Evolutionary conservation across 2,329 filamentous ascomycete species (phyloP).

Genomic region (Neodidymelliopsis sp.): DNA sequence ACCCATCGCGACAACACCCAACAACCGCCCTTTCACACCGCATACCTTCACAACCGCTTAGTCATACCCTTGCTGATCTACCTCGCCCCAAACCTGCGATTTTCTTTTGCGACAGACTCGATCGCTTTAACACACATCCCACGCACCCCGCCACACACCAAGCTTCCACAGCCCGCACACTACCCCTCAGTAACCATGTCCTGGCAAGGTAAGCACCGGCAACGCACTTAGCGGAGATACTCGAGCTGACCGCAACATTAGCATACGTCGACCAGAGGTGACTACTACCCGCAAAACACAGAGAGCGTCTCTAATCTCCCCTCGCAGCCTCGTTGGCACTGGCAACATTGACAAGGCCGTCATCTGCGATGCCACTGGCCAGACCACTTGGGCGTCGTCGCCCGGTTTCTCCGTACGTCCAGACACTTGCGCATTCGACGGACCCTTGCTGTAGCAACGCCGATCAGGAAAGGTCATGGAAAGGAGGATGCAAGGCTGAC

Average conservation of each 20-base stretch:
- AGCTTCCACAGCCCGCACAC: constrained; percentile 34
- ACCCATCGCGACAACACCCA: constrained; percentile 27
- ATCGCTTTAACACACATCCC: constrained; percentile 20
- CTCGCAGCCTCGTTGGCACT: constrained; percentile 51
- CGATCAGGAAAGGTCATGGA: not conserved
- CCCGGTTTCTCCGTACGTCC: constrained; percentile 78
- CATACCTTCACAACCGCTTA: constrained; percentile 33
- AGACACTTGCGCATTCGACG: not conserved
- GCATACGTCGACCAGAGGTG: constrained; percentile 54
- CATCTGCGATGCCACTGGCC: constrained; percentile 58
- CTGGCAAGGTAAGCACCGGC: constrained; percentile 51
- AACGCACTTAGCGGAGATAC: constrained; percentile 10
- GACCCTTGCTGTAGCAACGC: not conserved
- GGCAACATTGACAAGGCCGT: constrained; percentile 58
- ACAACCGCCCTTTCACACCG: constrained; percentile 32
- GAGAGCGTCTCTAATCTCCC: constrained; percentile 22
- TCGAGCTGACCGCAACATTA: constrained; percentile 35
- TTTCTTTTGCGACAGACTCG: constrained; percentile 23
- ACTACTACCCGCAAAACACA: not conserved
- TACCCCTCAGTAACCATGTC: constrained; percentile 49
- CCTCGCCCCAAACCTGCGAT: constrained; percentile 21
- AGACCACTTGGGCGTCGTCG: constrained; percentile 79
- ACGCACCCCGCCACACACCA: constrained; percentile 20
- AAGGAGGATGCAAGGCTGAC: constrained; percentile 19
- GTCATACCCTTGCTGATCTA: constrained; percentile 30